Evolutionary conservation across 1,139 yeast species (phyloP).

Genomic region (Insectozyma bohioensis): DNA sequence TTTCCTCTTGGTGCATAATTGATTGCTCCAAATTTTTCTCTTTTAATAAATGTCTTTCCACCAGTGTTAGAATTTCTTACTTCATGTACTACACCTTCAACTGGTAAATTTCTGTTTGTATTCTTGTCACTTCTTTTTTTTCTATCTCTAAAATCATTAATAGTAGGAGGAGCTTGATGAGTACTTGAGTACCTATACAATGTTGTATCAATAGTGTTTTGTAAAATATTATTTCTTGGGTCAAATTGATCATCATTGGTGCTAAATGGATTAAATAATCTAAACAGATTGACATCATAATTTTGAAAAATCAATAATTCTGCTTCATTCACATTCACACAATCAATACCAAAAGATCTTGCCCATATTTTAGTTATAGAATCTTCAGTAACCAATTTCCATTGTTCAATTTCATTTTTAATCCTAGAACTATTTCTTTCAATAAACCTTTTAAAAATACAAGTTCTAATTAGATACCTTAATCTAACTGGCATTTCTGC

Average conservation of each 20-base stretch:
- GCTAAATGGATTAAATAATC: constrained; percentile 28
- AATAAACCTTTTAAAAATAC: constrained; percentile 45
- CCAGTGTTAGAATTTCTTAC: constrained; percentile 15
- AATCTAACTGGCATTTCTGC: constrained; percentile 53
- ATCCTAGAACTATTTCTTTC: constrained; percentile 21
- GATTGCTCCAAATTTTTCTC: constrained; percentile 45
- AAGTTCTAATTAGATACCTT: constrained; percentile 49
- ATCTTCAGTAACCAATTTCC: constrained; percentile 60
- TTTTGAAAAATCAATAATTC: constrained; percentile 43
- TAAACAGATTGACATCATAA: constrained; percentile 33
- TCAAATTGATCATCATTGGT: constrained; percentile 25
- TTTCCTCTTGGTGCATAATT: constrained; percentile 56
- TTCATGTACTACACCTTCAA: constrained; percentile 21
- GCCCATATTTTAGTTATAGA: constrained; percentile 53
- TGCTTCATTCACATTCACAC: constrained; percentile 53
- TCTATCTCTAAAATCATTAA: constrained; percentile 5
- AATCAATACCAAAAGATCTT: constrained; percentile 51
- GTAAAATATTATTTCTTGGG: constrained; percentile 28
- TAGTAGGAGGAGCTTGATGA: constrained; percentile 9
- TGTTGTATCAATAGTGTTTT: constrained; percentile 40
- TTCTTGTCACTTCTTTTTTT: constrained; percentile 5
- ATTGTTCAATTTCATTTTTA: constrained; percentile 25
- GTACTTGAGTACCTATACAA: constrained; percentile 23
- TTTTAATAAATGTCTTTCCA: constrained; percentile 21
- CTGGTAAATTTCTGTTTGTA: constrained; percentile 7